phyloP scores from a whole-genome alignment of 2,329 filamentous ascomycete genomes.

The Graphilbum fragrans region DNA sequence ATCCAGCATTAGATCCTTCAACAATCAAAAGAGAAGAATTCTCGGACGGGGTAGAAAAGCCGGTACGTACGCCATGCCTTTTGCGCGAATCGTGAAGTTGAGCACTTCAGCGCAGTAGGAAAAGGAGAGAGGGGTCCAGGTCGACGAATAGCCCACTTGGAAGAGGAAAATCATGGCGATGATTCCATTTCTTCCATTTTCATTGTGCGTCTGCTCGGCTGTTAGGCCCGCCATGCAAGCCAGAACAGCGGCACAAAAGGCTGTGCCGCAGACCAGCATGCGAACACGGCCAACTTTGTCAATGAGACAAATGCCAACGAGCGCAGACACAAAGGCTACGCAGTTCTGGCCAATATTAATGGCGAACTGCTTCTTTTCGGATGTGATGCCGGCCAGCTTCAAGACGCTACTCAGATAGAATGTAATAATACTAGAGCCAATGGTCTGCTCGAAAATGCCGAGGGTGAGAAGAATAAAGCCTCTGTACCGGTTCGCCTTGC shows the following conservation, averaged over 20 bases:
- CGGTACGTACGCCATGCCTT: slow-evolving; percentile 4
- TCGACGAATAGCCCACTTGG: slow-evolving; percentile 3
- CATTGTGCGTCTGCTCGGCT: slow-evolving; percentile 1
- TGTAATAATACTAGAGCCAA: slow-evolving; percentile 25
- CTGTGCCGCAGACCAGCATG: slow-evolving; percentile 10
- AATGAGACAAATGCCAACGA: slow-evolving; percentile 5
- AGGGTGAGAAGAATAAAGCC: slow-evolving; percentile 9
- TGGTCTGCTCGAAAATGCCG: slow-evolving; percentile 32
- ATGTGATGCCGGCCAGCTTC: slow-evolving; percentile 35
- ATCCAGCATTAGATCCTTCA: background rate
- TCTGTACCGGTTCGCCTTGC: background rate
- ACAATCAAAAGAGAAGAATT: background rate
- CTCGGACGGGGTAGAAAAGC: background rate
- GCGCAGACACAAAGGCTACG: slow-evolving; percentile 2
- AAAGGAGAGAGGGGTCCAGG: slow-evolving; percentile 4
- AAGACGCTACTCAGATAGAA: slow-evolving; percentile 39
- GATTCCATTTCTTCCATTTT: slow-evolving; percentile 1
- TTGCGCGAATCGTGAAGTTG: slow-evolving; percentile 5
- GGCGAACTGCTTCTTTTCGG: slow-evolving; percentile 32
- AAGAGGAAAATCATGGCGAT: slow-evolving; percentile 5
- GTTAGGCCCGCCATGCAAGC: slow-evolving; percentile 5
- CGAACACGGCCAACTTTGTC: slow-evolving; percentile 9
- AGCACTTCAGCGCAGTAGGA: slow-evolving; percentile 3
- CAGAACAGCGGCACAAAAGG: slow-evolving; percentile 2
- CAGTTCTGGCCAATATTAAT: slow-evolving; percentile 21